Evolutionary conservation across 768 basidiomycete genomes (phyloP), one percentile per base, ranked within the genome.

Genomic region (Hygrocybe punicea): DNA sequence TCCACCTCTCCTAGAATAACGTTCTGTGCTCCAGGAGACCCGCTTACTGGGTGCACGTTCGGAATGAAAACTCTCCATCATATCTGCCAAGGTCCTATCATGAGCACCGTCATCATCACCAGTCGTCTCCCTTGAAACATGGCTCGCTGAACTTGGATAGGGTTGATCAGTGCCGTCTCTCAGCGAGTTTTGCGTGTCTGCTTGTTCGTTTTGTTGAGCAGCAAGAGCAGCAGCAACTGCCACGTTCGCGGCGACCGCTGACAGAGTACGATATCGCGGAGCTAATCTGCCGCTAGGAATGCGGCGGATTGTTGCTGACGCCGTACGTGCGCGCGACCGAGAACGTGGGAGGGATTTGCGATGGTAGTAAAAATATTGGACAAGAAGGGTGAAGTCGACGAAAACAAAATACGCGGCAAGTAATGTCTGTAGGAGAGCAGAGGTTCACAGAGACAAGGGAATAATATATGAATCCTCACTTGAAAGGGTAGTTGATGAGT

Each of bases 401-500:
- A 81, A 73, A 65, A 90, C 88, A 67, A 98, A 99, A 70, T 99
- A 99, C 0, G 80, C 79, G 2, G 97, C 96, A 45, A 99, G 90
- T 69, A 84, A 91, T 40, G 84, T 96, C 92, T 97, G 51, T 59
- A 45, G 49, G 58, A 34, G 35, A 48, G 50, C 19, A 45, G 42
- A 54, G 64, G 53, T 53, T 34, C 62, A 63, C 21, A 51, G 17
- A 46, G 33, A 49, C 33, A 39, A 54, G 50, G 23, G 51, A 37
- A 17, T 19, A 14, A 42, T 25, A 9, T 19, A 49, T 21, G 54
- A 35, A 47, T 56, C 66, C 82, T 63, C 70, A 92, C 93, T 74
- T 98, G 96, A 71, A 99, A 98, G 19, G 93, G 93, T 14, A 97
- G 80, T 67, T 98, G 97, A 64, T 88, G 82, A 2, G 97, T 98